Evolutionary conservation across 306 rosid species (phyloP).

Genomic region (Begonia masoniana): DNA sequence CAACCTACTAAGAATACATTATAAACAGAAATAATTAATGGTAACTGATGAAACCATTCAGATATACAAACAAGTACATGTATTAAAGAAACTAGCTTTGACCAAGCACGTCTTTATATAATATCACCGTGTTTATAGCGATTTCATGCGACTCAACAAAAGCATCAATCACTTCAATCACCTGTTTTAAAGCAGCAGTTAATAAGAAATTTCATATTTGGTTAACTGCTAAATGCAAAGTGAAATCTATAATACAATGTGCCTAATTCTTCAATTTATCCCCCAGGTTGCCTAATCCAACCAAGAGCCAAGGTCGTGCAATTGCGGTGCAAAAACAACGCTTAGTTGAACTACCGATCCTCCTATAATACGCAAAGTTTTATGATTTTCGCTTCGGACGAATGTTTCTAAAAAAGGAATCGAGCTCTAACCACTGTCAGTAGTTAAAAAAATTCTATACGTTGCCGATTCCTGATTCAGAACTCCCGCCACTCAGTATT

Average conservation of each 20-base stretch:
- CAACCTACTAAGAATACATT: neutral
- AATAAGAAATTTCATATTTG: neutral
- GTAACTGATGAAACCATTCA: slow-evolving; percentile 2
- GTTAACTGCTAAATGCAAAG: neutral
- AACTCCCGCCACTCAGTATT: no score
- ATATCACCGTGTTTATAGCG: slow-evolving; percentile 4
- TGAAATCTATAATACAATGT: slow-evolving; percentile 37
- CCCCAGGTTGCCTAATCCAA: slow-evolving; percentile 81
- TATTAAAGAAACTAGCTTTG: slow-evolving; percentile 14
- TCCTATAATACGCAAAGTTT: no score
- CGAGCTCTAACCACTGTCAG: no score
- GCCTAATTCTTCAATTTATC: slow-evolving; percentile 58
- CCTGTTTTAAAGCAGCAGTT: slow-evolving; percentile 7
- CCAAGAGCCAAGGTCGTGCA: slow-evolving; percentile 66
- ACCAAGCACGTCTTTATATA: slow-evolving; percentile 80
- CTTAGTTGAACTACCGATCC: slow-evolving; percentile 21
- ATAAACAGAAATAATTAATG: no score
- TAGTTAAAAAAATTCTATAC: no score
- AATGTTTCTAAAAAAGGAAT: no score
- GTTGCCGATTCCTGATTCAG: no score
- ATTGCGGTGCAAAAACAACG: slow-evolving; percentile 36
- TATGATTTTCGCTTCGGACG: no score
- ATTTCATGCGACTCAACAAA: slow-evolving; percentile 58
- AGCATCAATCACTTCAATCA: no score
- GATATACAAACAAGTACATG: slow-evolving; percentile 7